These are phyloP conservation scores for Trichoderma sp. DNA, from an alignment of 2,329 filamentous ascomycete species.

Conservation along the genomic window DNA sequence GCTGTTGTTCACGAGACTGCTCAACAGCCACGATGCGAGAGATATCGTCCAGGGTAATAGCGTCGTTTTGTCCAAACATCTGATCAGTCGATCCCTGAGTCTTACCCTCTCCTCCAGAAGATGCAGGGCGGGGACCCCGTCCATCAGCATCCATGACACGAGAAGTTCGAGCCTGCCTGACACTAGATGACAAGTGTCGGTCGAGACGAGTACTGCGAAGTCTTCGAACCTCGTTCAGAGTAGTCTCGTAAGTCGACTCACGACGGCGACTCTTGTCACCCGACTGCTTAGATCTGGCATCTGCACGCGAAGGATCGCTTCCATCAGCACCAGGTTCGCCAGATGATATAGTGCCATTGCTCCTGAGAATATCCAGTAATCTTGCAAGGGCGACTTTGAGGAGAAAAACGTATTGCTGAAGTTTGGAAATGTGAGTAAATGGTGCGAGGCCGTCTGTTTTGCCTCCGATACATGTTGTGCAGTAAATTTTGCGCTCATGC, in stretches of 20 bases:
- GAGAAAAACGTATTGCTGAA: constrained; percentile 94
- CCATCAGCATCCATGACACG: constrained; percentile 75
- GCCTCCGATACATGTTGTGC: constrained; percentile 66
- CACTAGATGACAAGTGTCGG: constrained; percentile 90
- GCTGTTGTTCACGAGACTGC: constrained; percentile 89
- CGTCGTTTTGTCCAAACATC: constrained; percentile 88
- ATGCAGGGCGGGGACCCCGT: constrained; percentile 72
- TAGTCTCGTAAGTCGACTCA: constrained; percentile 88
- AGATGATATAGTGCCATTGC: constrained; percentile 77
- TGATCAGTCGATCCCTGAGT: constrained; percentile 69
- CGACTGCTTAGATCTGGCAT: constrained; percentile 71
- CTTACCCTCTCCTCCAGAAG: constrained; percentile 64
- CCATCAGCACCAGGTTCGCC: constrained; percentile 59
- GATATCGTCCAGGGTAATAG: constrained; percentile 93
- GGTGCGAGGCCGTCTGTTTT: constrained; percentile 55
- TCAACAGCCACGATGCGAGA: constrained; percentile 94
- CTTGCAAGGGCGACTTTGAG: constrained; percentile 89
- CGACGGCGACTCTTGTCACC: constrained; percentile 62
- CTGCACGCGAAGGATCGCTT: constrained; percentile 60
- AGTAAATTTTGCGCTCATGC: constrained; percentile 70
- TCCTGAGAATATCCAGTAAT: constrained; percentile 82
- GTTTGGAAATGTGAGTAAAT: constrained; percentile 77
- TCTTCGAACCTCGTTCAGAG: constrained; percentile 90
- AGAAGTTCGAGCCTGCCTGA: constrained; percentile 86
- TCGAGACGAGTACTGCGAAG: constrained; percentile 92